Evolutionary conservation across 495 filamentous ascomycete genomes (phyloP).

Genomic region (Hyaloscypha hepaticicola): DNA sequence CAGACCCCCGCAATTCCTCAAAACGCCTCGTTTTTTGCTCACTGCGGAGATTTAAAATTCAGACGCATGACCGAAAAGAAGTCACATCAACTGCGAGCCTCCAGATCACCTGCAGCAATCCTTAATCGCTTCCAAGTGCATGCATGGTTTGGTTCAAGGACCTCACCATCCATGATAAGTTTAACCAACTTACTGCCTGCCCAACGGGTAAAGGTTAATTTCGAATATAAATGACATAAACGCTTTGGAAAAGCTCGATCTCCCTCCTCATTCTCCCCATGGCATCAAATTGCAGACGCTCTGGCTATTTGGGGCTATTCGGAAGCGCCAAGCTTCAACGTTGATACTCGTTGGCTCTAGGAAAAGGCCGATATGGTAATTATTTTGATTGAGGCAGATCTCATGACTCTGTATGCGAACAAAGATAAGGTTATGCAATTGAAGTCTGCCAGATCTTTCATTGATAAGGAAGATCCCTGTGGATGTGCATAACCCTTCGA

Average conservation of each 20-base stretch:
- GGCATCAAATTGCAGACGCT: not conserved
- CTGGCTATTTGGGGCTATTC: not conserved
- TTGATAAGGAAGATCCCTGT: slow-evolving; percentile 7
- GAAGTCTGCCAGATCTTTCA: not conserved
- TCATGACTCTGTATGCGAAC: not conserved
- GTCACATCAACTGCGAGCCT: slow-evolving; percentile 1
- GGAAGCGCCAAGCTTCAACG: not conserved
- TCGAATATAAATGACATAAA: not conserved
- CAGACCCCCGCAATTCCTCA: not conserved
- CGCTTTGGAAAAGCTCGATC: not conserved
- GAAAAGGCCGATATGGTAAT: not conserved
- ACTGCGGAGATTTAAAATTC: not conserved
- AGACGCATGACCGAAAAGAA: not conserved
- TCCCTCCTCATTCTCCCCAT: not conserved
- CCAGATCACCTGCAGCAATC: not conserved
- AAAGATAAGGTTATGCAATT: not conserved
- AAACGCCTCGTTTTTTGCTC: not conserved
- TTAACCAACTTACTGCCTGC: not conserved
- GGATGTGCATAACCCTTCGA: slow-evolving; percentile 5
- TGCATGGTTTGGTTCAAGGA: slow-evolving; percentile 2
- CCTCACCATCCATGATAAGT: not conserved
- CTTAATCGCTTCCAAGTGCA: not conserved
- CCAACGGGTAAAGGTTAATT: not conserved
- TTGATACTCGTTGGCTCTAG: not conserved
- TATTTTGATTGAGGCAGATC: slow-evolving; percentile 4